These are phyloP conservation scores for Pseudogymnoascus sp. DNA, from an alignment of 2,329 filamentous ascomycete species.

Conservation along the genomic window DNA sequence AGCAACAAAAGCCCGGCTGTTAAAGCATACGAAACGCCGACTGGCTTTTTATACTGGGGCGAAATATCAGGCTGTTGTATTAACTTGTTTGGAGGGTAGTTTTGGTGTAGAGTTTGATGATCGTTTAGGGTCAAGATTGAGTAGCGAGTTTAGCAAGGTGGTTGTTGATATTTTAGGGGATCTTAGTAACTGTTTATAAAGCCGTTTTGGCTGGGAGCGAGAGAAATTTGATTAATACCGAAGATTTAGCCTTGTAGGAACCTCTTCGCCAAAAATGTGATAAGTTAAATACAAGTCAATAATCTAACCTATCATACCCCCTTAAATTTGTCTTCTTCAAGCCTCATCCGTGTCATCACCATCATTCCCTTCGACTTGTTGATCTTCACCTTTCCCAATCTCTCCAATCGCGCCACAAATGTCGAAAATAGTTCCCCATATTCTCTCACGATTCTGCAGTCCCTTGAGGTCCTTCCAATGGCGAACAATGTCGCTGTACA, in stretches of 20 bases:
- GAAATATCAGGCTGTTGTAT: constrained; percentile 27
- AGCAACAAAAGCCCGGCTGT: constrained; percentile 15
- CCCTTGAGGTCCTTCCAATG: constrained; percentile 20
- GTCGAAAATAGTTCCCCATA: constrained; percentile 20
- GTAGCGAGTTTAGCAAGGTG: neutral
- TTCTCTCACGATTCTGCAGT: constrained; percentile 19
- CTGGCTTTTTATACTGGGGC: constrained; percentile 27
- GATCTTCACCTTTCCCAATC: neutral
- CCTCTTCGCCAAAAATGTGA: neutral
- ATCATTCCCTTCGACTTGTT: neutral
- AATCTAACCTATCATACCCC: neutral
- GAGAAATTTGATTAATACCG: neutral
- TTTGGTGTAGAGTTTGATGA: constrained; percentile 6
- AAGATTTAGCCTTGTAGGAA: neutral
- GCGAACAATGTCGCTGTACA: constrained; percentile 18
- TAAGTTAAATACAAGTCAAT: neutral
- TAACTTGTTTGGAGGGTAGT: constrained; percentile 25
- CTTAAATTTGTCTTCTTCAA: neutral
- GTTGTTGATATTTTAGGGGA: neutral
- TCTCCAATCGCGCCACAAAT: constrained; percentile 6
- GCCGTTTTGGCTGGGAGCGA: neutral
- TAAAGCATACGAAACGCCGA: constrained; percentile 17
- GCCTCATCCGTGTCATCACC: neutral
- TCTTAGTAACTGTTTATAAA: neutral
- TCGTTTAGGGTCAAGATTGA: neutral